Percentiles rank a stretch among this genome's conserved stretches.
These are phyloP conservation scores for Leccinum pachyderme DNA, from an alignment of 1,284 basidiomycete genomes.

Conservation along the genomic window DNA sequence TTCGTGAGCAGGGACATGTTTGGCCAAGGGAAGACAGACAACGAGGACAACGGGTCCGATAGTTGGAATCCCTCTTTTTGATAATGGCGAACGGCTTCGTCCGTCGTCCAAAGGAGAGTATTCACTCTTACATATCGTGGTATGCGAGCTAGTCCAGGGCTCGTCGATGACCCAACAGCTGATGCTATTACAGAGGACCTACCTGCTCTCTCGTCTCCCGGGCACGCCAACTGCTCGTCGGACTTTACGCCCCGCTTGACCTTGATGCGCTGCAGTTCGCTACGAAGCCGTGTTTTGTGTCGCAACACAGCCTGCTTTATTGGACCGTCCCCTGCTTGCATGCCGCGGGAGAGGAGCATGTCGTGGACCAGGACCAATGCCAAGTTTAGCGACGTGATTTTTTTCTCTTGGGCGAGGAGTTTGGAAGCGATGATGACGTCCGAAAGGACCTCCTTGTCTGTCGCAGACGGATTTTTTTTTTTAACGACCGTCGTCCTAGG, in stretches of 20 bases:
- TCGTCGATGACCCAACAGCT: neutral
- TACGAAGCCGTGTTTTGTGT: conserved; percentile 85
- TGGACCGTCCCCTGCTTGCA: conserved; percentile 86
- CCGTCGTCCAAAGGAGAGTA: conserved; percentile 62
- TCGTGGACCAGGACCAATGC: conserved; percentile 87
- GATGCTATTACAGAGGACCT: conserved; percentile 15
- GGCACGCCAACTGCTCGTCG: conserved; percentile 65
- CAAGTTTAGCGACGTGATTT: conserved; percentile 71
- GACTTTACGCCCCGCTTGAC: conserved; percentile 71
- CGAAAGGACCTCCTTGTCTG: conserved; percentile 69
- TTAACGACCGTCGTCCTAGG: conserved; percentile 5
- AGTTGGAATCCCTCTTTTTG: conserved; percentile 51
- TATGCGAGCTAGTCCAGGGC: conserved; percentile 50
- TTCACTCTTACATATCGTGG: conserved; percentile 89
- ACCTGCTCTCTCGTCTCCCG: conserved; percentile 63
- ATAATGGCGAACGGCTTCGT: conserved; percentile 58
- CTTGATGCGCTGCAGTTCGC: conserved; percentile 84
- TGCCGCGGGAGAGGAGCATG: conserved; percentile 74
- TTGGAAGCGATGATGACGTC: conserved; percentile 63
- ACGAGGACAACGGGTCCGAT: conserved; percentile 49
- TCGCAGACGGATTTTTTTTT: neutral
- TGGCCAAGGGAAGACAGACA: conserved; percentile 38
- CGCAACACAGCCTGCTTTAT: conserved; percentile 80
- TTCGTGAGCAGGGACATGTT: conserved; percentile 5
- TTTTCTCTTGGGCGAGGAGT: conserved; percentile 74